These are phyloP conservation scores for Candida morakotiae DNA, from an alignment of 805 yeast species.

Conservation along the genomic window DNA sequence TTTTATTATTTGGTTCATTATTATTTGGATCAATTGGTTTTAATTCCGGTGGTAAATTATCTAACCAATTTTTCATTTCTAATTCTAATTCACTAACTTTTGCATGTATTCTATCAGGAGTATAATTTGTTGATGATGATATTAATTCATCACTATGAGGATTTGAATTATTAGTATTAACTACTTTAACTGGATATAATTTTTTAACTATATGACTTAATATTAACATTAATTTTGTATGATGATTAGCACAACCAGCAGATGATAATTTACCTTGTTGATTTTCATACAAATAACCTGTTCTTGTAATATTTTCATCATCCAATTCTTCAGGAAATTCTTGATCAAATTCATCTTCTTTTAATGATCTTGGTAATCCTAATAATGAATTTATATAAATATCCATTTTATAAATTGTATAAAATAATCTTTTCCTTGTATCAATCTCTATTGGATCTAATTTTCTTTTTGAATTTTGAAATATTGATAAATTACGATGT, in stretches of 20 bases:
- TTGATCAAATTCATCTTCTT: conserved; percentile 81
- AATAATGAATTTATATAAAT: conserved; percentile 82
- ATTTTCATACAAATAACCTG: conserved; percentile 47
- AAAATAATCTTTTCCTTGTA: conserved; percentile 78
- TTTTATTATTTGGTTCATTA: conserved; percentile 10
- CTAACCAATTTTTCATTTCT: conserved; percentile 69
- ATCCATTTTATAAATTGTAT: conserved; percentile 90
- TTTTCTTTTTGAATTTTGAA: conserved; percentile 45
- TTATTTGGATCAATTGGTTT: conserved; percentile 64
- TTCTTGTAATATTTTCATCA: conserved; percentile 77
- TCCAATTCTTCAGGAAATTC: conserved; percentile 81
- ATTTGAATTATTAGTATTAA: conserved; percentile 8
- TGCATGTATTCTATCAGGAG: conserved; percentile 35
- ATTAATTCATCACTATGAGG: conserved; percentile 6
- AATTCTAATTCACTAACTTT: conserved; percentile 61
- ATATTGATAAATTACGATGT: conserved; percentile 60
- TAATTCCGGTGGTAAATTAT: conserved; percentile 63
- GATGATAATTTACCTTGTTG: conserved; percentile 57
- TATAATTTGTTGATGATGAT: conserved; percentile 10
- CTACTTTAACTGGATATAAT: conserved; percentile 67
- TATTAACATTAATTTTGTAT: conserved; percentile 69
- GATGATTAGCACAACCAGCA: conserved; percentile 79
- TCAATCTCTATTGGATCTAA: conserved; percentile 77
- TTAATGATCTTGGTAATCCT: conserved; percentile 76
- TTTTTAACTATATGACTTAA: conserved; percentile 67